Percentiles rank a stretch among this genome's conserved stretches.
These are phyloP conservation scores for Holtermanniella nyarrowii DNA, from an alignment of 768 basidiomycete genomes.

Conservation along the genomic window DNA sequence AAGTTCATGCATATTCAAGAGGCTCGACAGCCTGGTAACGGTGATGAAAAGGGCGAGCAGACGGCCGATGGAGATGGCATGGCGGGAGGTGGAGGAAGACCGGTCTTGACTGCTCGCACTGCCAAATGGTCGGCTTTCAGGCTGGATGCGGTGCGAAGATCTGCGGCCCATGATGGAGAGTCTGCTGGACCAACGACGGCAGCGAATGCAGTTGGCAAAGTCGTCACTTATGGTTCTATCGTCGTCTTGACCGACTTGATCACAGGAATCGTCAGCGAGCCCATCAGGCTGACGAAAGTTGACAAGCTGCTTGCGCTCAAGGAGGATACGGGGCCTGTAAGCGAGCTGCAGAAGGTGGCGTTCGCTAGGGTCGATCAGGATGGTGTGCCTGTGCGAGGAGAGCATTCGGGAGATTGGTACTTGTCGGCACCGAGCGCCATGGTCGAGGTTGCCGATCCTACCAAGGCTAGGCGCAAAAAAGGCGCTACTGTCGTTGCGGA, in stretches of 20 bases:
- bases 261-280: conserved; percentile 74
- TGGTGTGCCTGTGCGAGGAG: conserved; percentile 23
- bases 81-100: conserved; percentile 43
- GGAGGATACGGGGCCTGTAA: conserved; percentile 78
- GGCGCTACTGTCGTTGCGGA: no score
- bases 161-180: conserved; percentile 1
- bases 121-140: neutral
- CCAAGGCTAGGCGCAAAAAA: neutral
- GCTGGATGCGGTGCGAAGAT: neutral
- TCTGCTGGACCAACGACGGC: conserved; percentile 25
- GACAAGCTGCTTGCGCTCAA: conserved; percentile 76
- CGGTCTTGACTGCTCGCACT: neutral
- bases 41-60: neutral
- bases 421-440: conserved; percentile 78
- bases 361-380: conserved; percentile 66
- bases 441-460: conserved; percentile 21
- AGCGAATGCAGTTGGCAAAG: neutral
- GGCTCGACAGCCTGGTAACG: conserved; percentile 47
- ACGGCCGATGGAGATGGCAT: conserved; percentile 1
- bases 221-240: conserved; percentile 75
- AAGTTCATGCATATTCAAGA: conserved; percentile 94
- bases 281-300: conserved; percentile 80
- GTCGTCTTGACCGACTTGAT: conserved; percentile 74
- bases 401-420: conserved; percentile 52
- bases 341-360: conserved; percentile 94